phyloP scores from a whole-genome alignment of 2,329 filamentous ascomycete species.

The Apiospora koreana region DNA sequence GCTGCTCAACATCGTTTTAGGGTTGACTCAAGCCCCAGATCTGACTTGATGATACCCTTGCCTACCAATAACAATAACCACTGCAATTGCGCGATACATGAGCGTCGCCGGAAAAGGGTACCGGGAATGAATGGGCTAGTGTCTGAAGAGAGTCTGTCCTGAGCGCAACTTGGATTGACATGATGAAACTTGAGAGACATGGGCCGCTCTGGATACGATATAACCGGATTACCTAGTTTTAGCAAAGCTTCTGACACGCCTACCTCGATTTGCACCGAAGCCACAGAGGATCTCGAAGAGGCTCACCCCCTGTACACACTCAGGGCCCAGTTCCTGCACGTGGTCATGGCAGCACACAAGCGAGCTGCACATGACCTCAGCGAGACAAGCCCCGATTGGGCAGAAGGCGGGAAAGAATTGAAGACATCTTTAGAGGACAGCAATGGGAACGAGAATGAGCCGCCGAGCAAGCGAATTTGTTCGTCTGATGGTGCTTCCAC shows the following conservation, averaged over 20 bases:
- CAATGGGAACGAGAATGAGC: conserved; percentile 4
- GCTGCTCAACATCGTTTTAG: neutral
- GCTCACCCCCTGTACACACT: conserved; percentile 19
- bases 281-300: conserved; percentile 20
- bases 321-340: conserved; percentile 21
- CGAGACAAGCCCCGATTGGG: neutral
- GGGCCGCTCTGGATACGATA: conserved; percentile 23
- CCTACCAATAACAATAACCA: neutral
- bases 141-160: neutral
- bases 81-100: neutral
- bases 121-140: neutral
- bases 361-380: neutral
- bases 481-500: conserved; percentile 17
- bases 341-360: conserved; percentile 21
- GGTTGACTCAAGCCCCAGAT: no score
- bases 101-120: neutral
- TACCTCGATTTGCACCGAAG: conserved; percentile 20
- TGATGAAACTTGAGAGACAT: conserved; percentile 11
- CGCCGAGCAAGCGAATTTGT: conserved; percentile 18
- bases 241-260: conserved; percentile 21
- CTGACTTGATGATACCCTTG: neutral
- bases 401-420: neutral
- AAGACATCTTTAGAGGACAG: neutral
- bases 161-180: neutral
- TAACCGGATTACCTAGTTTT: conserved; percentile 16